Evolutionary conservation across 305 asterid species (phyloP).

Genomic region (Andrographis paniculata): DNA sequence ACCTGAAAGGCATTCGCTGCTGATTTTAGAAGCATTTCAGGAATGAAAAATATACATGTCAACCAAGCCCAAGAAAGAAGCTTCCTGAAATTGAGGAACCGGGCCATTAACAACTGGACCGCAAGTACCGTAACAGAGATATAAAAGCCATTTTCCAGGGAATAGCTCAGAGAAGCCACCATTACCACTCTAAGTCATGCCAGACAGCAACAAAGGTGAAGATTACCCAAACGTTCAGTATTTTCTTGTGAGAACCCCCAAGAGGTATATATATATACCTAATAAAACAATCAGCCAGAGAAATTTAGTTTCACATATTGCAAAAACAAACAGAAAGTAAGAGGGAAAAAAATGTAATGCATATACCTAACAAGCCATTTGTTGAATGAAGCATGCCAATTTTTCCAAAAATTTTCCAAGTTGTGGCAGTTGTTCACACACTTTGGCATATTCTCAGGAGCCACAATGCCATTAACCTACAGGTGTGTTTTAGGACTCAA

Average conservation of each 20-base stretch:
- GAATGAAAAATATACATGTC: conserved; percentile 91
- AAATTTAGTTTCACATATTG: background rate
- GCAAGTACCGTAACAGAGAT: conserved; percentile 1
- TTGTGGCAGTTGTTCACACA: conserved; percentile 91
- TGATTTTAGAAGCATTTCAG: conserved; percentile 86
- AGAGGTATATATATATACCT: conserved; percentile 96
- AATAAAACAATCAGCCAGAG: conserved; percentile 16
- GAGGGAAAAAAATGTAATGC: conserved; percentile 11
- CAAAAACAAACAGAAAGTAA: conserved; percentile 11
- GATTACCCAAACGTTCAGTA: conserved; percentile 90
- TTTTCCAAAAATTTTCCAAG: conserved; percentile 94
- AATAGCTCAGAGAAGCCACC: conserved; percentile 19
- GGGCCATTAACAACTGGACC: conserved; percentile 12
- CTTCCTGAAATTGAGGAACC: conserved; percentile 50
- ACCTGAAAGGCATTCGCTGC: conserved; percentile 62
- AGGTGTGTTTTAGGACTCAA: conserved; percentile 18
- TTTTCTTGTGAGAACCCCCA: conserved; percentile 82
- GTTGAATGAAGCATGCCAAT: conserved; percentile 99
- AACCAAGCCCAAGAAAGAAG: conserved; percentile 99
- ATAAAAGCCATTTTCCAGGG: conserved; percentile 4
- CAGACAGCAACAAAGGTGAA: conserved; percentile 97
- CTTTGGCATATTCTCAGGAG: conserved; percentile 95
- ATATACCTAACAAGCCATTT: conserved; percentile 95
- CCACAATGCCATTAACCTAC: conserved; percentile 88
- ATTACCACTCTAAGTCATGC: conserved; percentile 97